Base-by-base conservation (phyloP, 352 stramenopile genomes). In the Globisporangium abappressorium region DNA sequence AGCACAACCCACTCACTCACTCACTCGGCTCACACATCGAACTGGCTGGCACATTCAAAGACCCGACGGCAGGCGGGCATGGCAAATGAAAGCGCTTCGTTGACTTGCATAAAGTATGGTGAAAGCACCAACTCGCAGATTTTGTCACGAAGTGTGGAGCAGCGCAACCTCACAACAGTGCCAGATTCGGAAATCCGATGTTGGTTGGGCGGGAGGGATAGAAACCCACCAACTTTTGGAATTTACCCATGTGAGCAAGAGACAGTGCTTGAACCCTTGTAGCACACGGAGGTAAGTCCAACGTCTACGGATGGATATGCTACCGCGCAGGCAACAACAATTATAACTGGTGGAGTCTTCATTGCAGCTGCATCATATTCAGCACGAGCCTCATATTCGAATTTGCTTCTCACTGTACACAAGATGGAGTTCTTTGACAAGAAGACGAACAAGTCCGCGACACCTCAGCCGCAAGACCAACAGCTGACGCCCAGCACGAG, bases 401-500 rank as follows among this genome's bases (percentile, higher is more conserved):
- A 36, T 8, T 36, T 36, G 33, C 33, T 36, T 36, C 33, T 36
- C 33, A 5, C 33, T 36, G 33, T 36, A 36, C 33, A 36, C 33
- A 36, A 36, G 5, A 36, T 36, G 33, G 33, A 36, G 33, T 36
- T 36, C 33, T 36, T 36, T 36, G 33, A 36, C 33, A 36, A 6
- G 33, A 36, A 36, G 33, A 26, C 24, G 33, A 36, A 36, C 4
- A 36, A 8, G 3, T 8, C 33, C 8, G 24, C 24, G 24, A 26
- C 33, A 36, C 33, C 8, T 36, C 33, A 36, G 11, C 58, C 43
- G 11, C 57, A 75, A 49, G 47, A 61, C 12, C 62, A 68, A 15
- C 33, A 51, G 24, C 51, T 55, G 18, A 34, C 59, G 8, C 41
- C 62, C 18, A 56, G 62, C 51, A 59, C 30, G 24, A 72, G 67